Evolutionary conservation across 2,329 filamentous ascomycete genomes (phyloP).

Genomic region (Verticillium tricorpus): DNA sequence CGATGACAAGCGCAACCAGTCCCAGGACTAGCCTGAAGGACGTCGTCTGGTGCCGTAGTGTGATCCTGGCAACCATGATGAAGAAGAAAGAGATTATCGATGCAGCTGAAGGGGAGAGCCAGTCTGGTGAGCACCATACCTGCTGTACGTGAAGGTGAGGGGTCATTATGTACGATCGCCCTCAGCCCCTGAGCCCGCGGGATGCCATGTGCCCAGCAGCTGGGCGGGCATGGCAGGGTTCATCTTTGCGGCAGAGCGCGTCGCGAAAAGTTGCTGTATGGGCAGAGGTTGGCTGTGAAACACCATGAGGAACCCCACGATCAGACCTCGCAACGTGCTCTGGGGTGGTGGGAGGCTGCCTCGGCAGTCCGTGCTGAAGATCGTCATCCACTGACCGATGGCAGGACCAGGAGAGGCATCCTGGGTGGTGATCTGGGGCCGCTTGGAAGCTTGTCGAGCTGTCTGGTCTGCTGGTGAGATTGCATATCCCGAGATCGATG

Average conservation of each 20-base stretch:
- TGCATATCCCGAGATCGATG: background rate
- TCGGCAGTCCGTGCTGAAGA: background rate
- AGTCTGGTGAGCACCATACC: background rate
- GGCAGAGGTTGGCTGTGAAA: background rate
- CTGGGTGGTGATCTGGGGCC: background rate
- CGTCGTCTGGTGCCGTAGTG: background rate
- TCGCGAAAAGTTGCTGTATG: background rate
- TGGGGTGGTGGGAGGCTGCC: background rate
- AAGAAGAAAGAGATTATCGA: background rate
- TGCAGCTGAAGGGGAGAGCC: background rate
- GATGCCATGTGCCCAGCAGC: background rate
- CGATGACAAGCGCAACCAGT: background rate
- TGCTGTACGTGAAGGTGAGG: background rate
- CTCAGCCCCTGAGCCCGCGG: background rate
- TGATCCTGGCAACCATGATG: background rate
- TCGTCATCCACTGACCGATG: background rate
- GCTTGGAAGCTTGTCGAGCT: background rate
- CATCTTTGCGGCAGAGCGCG: background rate
- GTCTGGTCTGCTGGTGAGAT: no score
- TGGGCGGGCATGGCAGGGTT: background rate
- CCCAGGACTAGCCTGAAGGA: conserved; percentile 1
- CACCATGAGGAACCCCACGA: background rate
- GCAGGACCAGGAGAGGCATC: background rate
- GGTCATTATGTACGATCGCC: background rate
- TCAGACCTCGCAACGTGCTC: background rate